phyloP scores from a whole-genome alignment of 495 filamentous ascomycete genomes.

The Lineolata rhizophorae region DNA sequence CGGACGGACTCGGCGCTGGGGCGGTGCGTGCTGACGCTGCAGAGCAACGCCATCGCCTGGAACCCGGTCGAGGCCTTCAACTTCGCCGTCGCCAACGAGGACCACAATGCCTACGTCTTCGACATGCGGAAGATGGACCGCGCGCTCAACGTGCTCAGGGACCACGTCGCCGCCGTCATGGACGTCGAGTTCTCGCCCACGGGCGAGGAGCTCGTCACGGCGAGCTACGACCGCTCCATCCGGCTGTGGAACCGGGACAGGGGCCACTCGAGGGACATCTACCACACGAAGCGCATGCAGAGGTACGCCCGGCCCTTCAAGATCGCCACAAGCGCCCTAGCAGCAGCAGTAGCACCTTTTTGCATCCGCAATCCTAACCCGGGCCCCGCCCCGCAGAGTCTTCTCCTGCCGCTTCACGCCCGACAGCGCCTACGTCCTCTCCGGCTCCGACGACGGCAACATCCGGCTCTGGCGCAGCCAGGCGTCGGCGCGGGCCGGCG shows the following conservation, averaged over 20 bases:
- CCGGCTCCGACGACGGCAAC: constrained; percentile 82
- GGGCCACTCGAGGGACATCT: constrained; percentile 78
- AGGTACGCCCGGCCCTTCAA: no score
- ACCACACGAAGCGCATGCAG: constrained; percentile 97
- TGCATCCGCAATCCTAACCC: no score
- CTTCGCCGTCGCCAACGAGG: constrained; percentile 62
- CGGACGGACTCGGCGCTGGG: constrained; percentile 67
- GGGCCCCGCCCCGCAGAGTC: no score
- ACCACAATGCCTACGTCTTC: constrained; percentile 63
- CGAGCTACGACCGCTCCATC: constrained; percentile 65
- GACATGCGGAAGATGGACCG: constrained; percentile 72
- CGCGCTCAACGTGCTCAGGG: constrained; percentile 79
- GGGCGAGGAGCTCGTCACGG: constrained; percentile 79
- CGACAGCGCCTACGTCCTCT: constrained; percentile 71
- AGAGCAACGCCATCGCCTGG: constrained; percentile 73
- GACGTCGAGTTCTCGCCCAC: constrained; percentile 90
- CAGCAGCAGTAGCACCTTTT: no score
- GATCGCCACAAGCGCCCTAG: no score
- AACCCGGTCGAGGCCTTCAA: constrained; percentile 95
- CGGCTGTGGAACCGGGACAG: constrained; percentile 59
- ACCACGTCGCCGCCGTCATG: constrained; percentile 93
- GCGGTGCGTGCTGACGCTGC: constrained; percentile 55
- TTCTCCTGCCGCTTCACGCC: constrained; percentile 70
- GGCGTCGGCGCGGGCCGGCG: constrained; percentile 64
- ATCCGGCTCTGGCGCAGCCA: constrained; percentile 78